Conservation (phyloP, 331 rosid genomes). For the Malus hybrid region DNA sequence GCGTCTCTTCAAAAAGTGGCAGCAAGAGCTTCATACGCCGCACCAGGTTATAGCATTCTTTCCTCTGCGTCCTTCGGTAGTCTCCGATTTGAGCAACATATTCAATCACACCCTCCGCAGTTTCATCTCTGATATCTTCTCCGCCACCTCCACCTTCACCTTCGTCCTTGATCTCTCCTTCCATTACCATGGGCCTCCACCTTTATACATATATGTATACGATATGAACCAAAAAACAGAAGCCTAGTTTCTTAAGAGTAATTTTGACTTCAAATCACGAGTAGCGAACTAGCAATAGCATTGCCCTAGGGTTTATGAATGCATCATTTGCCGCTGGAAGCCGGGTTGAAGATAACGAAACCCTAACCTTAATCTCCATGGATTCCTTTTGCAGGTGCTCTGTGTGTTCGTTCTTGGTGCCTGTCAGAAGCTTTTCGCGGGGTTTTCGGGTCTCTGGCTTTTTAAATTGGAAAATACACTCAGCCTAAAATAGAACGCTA, state of each 20-base stretch:
- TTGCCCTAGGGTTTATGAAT: background rate
- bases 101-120: constrained; percentile 37
- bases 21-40: constrained; percentile 57
- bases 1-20: constrained; percentile 62
- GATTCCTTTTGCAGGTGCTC: background rate
- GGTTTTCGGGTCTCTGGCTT: constrained; percentile 14
- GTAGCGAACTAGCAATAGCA: background rate
- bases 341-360: constrained; percentile 7
- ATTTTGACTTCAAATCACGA: background rate
- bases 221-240: background rate
- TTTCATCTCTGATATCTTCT: constrained; percentile 7
- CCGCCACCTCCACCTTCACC: constrained; percentile 13
- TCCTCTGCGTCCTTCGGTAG: constrained; percentile 44
- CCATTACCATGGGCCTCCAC: constrained; percentile 29
- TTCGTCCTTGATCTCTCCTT: constrained; percentile 19
- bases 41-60: constrained; percentile 45
- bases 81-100: constrained; percentile 58
- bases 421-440: constrained; percentile 18
- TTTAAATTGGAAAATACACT: background rate
- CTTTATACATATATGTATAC: background rate
- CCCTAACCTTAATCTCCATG: constrained; percentile 23
- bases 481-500: constrained; percentile 14
- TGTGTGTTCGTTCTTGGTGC: background rate
- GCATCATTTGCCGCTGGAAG: background rate
- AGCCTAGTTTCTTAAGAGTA: background rate